These are phyloP conservation scores for Starmerella stellata DNA, from an alignment of 805 yeast species.

Conservation along the genomic window DNA sequence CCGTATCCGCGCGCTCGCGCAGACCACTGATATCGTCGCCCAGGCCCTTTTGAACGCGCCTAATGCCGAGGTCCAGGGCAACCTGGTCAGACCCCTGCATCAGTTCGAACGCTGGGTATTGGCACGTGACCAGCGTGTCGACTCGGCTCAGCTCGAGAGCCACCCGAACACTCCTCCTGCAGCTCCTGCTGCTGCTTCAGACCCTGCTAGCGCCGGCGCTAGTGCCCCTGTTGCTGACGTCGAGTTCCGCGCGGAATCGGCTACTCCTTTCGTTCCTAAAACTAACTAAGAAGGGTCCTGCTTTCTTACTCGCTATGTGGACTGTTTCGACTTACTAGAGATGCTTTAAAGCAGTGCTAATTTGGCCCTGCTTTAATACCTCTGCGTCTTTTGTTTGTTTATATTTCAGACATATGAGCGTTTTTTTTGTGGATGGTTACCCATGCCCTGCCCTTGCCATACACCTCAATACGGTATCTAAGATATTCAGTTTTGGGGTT, in stretches of 20 bases:
- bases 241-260: slow-evolving; percentile 23
- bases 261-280: slow-evolving; percentile 24
- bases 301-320: no score
- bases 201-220: slow-evolving; percentile 7
- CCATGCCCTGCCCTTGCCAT: no score
- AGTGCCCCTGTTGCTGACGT: slow-evolving; percentile 11
- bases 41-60: slow-evolving; percentile 38
- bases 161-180: background rate
- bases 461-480: no score
- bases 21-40: slow-evolving; percentile 34
- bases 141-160: background rate
- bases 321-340: no score
- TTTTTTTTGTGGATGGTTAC: no score
- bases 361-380: no score
- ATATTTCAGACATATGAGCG: no score
- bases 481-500: no score
- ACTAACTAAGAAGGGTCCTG: no score
- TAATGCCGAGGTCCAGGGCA: slow-evolving; percentile 35
- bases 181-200: slow-evolving; percentile 27
- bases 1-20: slow-evolving; percentile 53
- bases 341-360: no score
- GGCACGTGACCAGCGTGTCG: slow-evolving; percentile 33
- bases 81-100: slow-evolving; percentile 41
- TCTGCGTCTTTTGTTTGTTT: no score
- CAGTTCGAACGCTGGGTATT: slow-evolving; percentile 55